Evolutionary conservation across 306 rosid genomes (phyloP).

Genomic region (Vigna radiata): DNA sequence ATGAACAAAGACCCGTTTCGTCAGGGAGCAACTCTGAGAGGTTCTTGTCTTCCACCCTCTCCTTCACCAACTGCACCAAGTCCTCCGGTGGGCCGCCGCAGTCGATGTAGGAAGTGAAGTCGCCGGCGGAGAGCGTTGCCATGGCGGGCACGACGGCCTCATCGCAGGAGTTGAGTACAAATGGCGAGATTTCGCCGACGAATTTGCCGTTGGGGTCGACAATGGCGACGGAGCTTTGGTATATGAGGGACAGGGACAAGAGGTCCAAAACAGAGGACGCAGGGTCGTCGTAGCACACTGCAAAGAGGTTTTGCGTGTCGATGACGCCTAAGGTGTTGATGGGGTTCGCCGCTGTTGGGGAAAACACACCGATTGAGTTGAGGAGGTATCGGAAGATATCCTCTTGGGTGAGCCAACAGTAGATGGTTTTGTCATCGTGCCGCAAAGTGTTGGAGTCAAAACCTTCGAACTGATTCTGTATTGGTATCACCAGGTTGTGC

Average conservation of each 20-base stretch:
- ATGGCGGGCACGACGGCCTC: slow-evolving; percentile 61
- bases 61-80: slow-evolving; percentile 68
- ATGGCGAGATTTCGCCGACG: slow-evolving; percentile 81
- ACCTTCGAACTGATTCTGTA: slow-evolving; percentile 37
- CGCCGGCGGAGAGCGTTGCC: slow-evolving; percentile 76
- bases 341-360: slow-evolving; percentile 53
- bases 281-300: slow-evolving; percentile 63
- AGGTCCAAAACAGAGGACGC: slow-evolving; percentile 69
- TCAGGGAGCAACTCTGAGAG: slow-evolving; percentile 69
- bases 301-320: slow-evolving; percentile 53
- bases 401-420: slow-evolving; percentile 93
- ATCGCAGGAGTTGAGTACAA: slow-evolving; percentile 62
- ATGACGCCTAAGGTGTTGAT: slow-evolving; percentile 65
- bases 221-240: slow-evolving; percentile 76
- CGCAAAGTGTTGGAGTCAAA: slow-evolving; percentile 25
- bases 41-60: slow-evolving; percentile 61
- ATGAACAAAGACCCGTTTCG: slow-evolving; percentile 53
- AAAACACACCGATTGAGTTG: slow-evolving; percentile 70
- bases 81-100: slow-evolving; percentile 79
- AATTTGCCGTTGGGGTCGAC: slow-evolving; percentile 58
- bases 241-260: slow-evolving; percentile 53
- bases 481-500: slow-evolving; percentile 75
- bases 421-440: slow-evolving; percentile 54
- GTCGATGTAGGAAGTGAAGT: slow-evolving; percentile 73
- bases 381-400: slow-evolving; percentile 84